A percentile compares a stretch with the other conserved stretches of the same genome.
Evolutionary conservation across 2,329 filamentous ascomycete genomes (phyloP).

Genomic region (Tolypocladium inflatum): DNA sequence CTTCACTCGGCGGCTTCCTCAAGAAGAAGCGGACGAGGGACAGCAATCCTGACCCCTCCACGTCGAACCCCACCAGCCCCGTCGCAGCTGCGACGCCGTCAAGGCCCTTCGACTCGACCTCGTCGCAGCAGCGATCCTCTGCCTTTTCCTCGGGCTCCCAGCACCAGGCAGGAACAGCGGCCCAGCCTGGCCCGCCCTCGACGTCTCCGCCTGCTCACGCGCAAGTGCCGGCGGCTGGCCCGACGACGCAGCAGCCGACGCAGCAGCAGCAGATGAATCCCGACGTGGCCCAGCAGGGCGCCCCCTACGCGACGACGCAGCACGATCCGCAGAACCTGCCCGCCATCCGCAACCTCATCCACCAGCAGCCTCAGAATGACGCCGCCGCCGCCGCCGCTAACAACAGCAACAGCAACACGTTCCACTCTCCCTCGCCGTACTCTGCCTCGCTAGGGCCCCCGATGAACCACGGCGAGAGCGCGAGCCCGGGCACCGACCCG

Average conservation of each 20-base stretch:
- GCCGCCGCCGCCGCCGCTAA: conserved; percentile 13
- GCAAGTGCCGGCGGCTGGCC: conserved; percentile 11
- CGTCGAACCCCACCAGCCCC: conserved; percentile 55
- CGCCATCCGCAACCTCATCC: conserved; percentile 77
- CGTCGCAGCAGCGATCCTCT: conserved; percentile 14
- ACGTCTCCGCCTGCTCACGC: conserved; percentile 9
- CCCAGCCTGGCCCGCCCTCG: conserved; percentile 6
- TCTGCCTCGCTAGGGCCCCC: conserved; percentile 16
- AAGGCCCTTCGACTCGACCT: conserved; percentile 37
- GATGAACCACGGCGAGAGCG: conserved; percentile 16
- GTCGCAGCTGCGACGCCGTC: conserved; percentile 46
- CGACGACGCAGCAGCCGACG: conserved; percentile 14
- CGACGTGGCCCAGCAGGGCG: conserved; percentile 15
- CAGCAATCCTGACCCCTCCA: conserved; percentile 60
- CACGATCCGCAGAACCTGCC: conserved; percentile 60
- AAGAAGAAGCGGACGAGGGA: conserved; percentile 99
- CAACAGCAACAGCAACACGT: conserved; percentile 10
- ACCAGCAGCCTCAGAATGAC: conserved; percentile 37
- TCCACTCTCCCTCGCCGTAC: conserved; percentile 15
- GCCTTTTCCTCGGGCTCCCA: conserved; percentile 11
- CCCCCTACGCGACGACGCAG: conserved; percentile 16
- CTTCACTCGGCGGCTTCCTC: conserved; percentile 86
- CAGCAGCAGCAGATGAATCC: conserved; percentile 11
- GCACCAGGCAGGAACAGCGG: conserved; percentile 4
- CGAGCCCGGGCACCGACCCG: conserved; percentile 28